phyloP scores from a whole-genome alignment of 371 early-diverging fungal genomes.

The Batkoa obscura region DNA sequence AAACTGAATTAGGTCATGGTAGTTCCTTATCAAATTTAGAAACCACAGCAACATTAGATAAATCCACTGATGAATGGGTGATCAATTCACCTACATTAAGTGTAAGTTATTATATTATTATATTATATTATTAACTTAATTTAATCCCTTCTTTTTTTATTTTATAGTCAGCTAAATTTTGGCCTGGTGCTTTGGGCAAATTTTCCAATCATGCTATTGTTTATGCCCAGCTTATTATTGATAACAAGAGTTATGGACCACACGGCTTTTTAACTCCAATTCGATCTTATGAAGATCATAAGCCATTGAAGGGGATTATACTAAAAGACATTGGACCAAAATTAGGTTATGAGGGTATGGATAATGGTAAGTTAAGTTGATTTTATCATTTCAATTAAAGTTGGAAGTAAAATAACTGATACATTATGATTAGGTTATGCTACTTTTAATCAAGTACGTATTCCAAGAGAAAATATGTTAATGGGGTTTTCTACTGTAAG shows the following conservation, averaged over 20 bases:
- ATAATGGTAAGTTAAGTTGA: conserved; percentile 54
- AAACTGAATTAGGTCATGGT: conserved; percentile 17
- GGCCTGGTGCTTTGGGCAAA: conserved; percentile 67
- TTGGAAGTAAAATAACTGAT: conserved; percentile 44
- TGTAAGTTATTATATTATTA: conserved; percentile 9
- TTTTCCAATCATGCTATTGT: conserved; percentile 65
- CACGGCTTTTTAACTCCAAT: conserved; percentile 80
- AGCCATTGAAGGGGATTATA: conserved; percentile 55
- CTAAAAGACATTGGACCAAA: conserved; percentile 86
- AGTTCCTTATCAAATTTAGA: conserved; percentile 58
- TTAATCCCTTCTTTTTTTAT: background rate
- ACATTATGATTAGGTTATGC: conserved; percentile 74
- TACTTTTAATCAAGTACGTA: conserved; percentile 49
- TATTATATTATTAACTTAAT: conserved; percentile 2
- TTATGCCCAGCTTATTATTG: conserved; percentile 64
- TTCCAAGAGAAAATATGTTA: conserved; percentile 64
- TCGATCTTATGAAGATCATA: conserved; percentile 55
- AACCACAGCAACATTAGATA: conserved; percentile 58
- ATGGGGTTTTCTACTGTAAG: conserved; percentile 57
- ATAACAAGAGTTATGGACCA: conserved; percentile 59
- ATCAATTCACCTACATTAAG: conserved; percentile 49
- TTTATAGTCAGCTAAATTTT: conserved; percentile 48
- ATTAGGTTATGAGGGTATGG: conserved; percentile 59
- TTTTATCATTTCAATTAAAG: background rate
- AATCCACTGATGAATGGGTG: conserved; percentile 47